A percentile compares a stretch with the other conserved stretches of the same genome.
phyloP scores from a whole-genome alignment of 768 basidiomycete species.

The Rhizopogon vulgaris region DNA sequence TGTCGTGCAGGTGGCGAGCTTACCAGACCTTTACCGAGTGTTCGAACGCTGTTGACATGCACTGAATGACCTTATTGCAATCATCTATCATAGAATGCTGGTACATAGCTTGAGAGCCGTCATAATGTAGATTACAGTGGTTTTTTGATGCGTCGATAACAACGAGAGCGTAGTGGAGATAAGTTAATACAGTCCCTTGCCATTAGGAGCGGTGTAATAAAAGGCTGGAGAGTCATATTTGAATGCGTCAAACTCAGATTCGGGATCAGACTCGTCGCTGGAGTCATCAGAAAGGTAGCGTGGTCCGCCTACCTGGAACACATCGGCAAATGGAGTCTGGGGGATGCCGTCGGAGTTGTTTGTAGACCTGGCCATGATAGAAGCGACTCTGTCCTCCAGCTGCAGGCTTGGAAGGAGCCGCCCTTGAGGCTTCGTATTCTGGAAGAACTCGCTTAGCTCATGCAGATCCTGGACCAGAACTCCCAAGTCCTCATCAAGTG shows the following conservation, averaged over 20 bases:
- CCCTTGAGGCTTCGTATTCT: constrained; percentile 31
- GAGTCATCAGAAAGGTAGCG: constrained; percentile 37
- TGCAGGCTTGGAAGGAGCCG: constrained; percentile 47
- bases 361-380: constrained; percentile 78
- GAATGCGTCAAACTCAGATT: constrained; percentile 46
- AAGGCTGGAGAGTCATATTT: constrained; percentile 51
- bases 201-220: constrained; percentile 43
- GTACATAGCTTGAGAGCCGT: not conserved
- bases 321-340: constrained; percentile 75
- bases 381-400: constrained; percentile 73
- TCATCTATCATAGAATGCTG: not conserved
- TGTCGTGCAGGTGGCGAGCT: constrained; percentile 81
- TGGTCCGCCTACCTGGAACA: constrained; percentile 52
- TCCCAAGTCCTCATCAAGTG: constrained; percentile 60
- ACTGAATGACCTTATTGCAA: not conserved
- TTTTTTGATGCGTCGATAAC: not conserved
- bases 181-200: constrained; percentile 16
- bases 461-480: constrained; percentile 75
- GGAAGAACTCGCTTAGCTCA: constrained; percentile 71
- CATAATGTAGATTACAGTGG: not conserved
- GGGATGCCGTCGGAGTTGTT: constrained; percentile 48
- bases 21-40: constrained; percentile 90
- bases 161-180: not conserved
- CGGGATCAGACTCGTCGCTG: constrained; percentile 36
- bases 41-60: constrained; percentile 79